phyloP scores from a whole-genome alignment of 305 asterid genomes.

The Ajuga reptans region DNA sequence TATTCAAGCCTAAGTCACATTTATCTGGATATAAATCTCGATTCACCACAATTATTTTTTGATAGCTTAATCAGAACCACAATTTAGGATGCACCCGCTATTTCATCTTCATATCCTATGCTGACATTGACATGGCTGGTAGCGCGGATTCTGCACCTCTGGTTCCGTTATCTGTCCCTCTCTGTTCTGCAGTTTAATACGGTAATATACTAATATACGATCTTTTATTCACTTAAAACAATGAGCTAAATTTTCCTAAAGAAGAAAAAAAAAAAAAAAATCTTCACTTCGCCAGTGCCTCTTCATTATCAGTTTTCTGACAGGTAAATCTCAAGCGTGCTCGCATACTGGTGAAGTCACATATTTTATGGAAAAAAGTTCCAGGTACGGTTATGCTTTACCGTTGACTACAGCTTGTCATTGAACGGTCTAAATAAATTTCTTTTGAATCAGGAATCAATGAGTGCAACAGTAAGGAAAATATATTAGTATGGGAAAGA shows the following conservation, averaged over 20 bases:
- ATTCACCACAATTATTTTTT: conserved; percentile 25
- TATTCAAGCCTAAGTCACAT: conserved; percentile 8
- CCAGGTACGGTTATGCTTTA: conserved; percentile 42
- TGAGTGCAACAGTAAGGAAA: conserved; percentile 78
- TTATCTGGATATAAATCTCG: conserved; percentile 20
- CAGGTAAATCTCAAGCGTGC: conserved; percentile 98
- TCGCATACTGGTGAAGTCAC: conserved; percentile 71
- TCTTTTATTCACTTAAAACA: not conserved
- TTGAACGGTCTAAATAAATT: conserved; percentile 2
- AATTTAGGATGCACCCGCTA: conserved; percentile 66
- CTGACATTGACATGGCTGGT: conserved; percentile 64
- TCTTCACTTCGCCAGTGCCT: not conserved
- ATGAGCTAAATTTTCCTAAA: not conserved
- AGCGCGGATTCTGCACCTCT: conserved; percentile 73
- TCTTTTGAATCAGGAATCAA: conserved; percentile 44
- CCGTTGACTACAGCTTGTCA: conserved; percentile 5
- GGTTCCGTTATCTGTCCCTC: conserved; percentile 83
- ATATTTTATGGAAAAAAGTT: conserved; percentile 41
- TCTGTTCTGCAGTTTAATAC: conserved; percentile 73
- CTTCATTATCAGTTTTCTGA: conserved; percentile 24
- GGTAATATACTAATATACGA: conserved; percentile 32
- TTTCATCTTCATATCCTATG: conserved; percentile 60
- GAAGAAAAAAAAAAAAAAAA: not conserved
- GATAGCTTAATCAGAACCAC: conserved; percentile 30
- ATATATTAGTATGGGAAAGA: conserved; percentile 62